Evolutionary conservation across 2,329 filamentous ascomycete species (phyloP).

Genomic region (Aspergillus bombycis): DNA sequence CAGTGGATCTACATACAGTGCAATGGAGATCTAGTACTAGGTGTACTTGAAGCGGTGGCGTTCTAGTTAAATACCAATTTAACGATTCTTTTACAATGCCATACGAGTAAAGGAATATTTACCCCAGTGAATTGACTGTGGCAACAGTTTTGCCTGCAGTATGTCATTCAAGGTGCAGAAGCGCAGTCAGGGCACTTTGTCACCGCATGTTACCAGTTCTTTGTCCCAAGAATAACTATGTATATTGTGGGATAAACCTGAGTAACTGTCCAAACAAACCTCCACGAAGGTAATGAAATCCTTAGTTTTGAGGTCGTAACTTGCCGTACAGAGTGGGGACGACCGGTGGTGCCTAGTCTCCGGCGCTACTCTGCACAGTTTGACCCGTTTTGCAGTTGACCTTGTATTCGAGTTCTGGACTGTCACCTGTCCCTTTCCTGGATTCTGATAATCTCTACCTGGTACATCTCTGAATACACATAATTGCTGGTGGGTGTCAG

Average conservation of each 20-base stretch:
- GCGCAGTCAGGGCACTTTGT: neutral
- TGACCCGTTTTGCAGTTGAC: neutral
- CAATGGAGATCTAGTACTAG: neutral
- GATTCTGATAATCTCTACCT: neutral
- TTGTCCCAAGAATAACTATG: neutral
- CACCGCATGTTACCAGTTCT: neutral
- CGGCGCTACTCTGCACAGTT: conserved; percentile 4
- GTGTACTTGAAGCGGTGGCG: conserved; percentile 6
- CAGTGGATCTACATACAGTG: neutral
- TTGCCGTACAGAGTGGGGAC: conserved; percentile 11
- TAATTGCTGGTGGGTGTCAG: neutral
- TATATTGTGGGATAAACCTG: neutral
- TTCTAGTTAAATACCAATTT: conserved; percentile 3
- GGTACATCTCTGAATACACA: neutral
- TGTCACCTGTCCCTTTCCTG: neutral
- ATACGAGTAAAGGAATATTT: neutral
- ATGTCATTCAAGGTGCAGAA: neutral
- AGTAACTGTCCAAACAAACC: neutral
- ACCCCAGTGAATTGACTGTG: neutral
- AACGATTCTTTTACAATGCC: neutral
- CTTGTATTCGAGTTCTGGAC: conserved; percentile 12
- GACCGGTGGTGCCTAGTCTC: conserved; percentile 5
- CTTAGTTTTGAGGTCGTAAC: conserved; percentile 5
- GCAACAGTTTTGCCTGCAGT: neutral
- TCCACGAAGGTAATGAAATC: neutral